Conservation (phyloP, 495 filamentous ascomycete species). For the Penicillium tannophilum region DNA sequence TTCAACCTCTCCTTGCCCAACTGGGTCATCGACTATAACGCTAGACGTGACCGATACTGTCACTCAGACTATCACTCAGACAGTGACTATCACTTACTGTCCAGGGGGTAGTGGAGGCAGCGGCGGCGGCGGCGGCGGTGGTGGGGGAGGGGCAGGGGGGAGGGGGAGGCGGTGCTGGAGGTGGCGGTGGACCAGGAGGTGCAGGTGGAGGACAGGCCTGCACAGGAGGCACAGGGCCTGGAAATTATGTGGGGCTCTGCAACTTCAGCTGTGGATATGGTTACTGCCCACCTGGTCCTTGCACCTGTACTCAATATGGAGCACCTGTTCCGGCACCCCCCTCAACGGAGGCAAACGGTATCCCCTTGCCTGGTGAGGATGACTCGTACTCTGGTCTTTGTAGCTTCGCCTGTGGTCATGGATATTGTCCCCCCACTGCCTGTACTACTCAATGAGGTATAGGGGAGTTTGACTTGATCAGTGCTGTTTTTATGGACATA, state of each 20-base stretch:
- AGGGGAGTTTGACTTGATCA: neutral
- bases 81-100: slow-evolving; percentile 11
- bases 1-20: slow-evolving; percentile 12
- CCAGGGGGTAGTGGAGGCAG: slow-evolving; percentile 4
- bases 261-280: slow-evolving; percentile 41
- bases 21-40: slow-evolving; percentile 6
- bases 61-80: slow-evolving; percentile 7
- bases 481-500: neutral
- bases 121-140: neutral
- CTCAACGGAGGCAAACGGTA: slow-evolving; percentile 27
- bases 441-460: slow-evolving; percentile 20
- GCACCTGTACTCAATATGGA: slow-evolving; percentile 40
- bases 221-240: slow-evolving; percentile 38
- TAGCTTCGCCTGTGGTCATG: slow-evolving; percentile 43
- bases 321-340: slow-evolving; percentile 28
- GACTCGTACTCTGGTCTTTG: slow-evolving; percentile 44
- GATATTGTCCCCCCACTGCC: slow-evolving; percentile 44
- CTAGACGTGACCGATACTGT: slow-evolving; percentile 9
- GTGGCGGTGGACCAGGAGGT: neutral
- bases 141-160: no score
- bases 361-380: slow-evolving; percentile 33
- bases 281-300: slow-evolving; percentile 44
- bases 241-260: slow-evolving; percentile 47
- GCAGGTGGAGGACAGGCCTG: slow-evolving; percentile 23
- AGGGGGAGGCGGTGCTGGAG: slow-evolving; percentile 1